Percentiles rank a stretch among this genome's conserved stretches.
Evolutionary conservation across 2,329 filamentous ascomycete species (phyloP).

Genomic region (Ophiosphaerella herpotricha): DNA sequence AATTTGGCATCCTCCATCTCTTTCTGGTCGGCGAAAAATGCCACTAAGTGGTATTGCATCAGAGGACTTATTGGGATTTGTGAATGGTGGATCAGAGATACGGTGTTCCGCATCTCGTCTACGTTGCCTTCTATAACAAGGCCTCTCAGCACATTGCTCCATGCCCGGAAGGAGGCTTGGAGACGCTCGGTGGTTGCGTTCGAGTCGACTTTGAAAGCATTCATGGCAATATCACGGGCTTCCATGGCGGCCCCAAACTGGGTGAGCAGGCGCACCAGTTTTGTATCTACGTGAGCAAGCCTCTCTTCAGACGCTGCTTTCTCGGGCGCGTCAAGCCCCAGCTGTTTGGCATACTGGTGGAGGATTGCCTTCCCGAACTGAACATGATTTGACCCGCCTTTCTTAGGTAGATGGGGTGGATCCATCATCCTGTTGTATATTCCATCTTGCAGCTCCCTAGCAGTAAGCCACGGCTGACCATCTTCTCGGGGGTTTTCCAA

Average conservation of each 20-base stretch:
- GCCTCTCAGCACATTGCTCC: conserved; percentile 59
- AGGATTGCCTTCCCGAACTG: conserved; percentile 49
- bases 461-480: conserved; percentile 38
- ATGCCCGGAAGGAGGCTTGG: conserved; percentile 11
- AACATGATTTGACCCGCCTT: conserved; percentile 45
- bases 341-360: conserved; percentile 2
- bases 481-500: conserved; percentile 38
- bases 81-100: conserved; percentile 56
- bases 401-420: conserved; percentile 38
- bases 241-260: conserved; percentile 29
- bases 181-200: conserved; percentile 3
- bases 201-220: conserved; percentile 14
- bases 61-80: conserved; percentile 43
- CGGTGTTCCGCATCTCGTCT: conserved; percentile 61
- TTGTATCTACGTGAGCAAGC: conserved; percentile 7
- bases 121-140: conserved; percentile 65
- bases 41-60: conserved; percentile 59
- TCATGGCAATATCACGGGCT: conserved; percentile 29
- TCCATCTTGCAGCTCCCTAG: conserved; percentile 16
- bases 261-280: conserved; percentile 23
- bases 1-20: conserved; percentile 65
- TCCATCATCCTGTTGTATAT: conserved; percentile 15
- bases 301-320: neutral
- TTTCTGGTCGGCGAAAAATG: conserved; percentile 64
- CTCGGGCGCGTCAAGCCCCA: neutral